phyloP scores from a whole-genome alignment of 495 filamentous ascomycete genomes.

The Arthonia radiata region DNA sequence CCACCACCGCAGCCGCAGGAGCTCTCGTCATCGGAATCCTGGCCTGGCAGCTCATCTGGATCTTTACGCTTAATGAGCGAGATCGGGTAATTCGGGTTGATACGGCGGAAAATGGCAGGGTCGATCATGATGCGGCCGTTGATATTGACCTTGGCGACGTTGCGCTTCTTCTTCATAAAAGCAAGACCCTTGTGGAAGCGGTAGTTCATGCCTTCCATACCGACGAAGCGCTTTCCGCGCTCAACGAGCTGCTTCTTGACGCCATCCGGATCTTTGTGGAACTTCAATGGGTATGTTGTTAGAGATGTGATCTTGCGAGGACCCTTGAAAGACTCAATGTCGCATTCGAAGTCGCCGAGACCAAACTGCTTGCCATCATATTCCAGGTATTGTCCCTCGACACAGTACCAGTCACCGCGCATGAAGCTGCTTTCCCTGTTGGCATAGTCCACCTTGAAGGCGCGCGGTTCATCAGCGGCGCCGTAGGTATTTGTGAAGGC shows the following conservation, averaged over 20 bases:
- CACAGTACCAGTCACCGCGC: conserved; percentile 53
- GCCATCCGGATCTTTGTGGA: conserved; percentile 48
- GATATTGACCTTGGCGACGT: conserved; percentile 64
- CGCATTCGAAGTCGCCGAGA: conserved; percentile 41
- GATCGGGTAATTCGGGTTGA: conserved; percentile 74
- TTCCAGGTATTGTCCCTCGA: conserved; percentile 68
- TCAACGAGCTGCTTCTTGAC: conserved; percentile 46
- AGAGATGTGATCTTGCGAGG: conserved; percentile 62
- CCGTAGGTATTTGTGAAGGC: conserved; percentile 65
- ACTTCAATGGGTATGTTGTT: conserved; percentile 54
- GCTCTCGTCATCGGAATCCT: conserved; percentile 20
- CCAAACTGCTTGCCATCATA: conserved; percentile 60
- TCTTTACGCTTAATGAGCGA: conserved; percentile 57
- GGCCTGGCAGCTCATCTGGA: conserved; percentile 35
- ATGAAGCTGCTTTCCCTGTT: conserved; percentile 47
- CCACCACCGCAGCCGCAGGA: conserved; percentile 12
- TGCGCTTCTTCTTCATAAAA: conserved; percentile 60
- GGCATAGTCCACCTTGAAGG: conserved; percentile 73
- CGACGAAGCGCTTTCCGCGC: conserved; percentile 67
- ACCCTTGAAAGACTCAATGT: conserved; percentile 61
- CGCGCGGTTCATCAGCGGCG: conserved; percentile 53
- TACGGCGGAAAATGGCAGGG: conserved; percentile 59
- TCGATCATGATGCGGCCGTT: conserved; percentile 87
- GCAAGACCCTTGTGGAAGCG: conserved; percentile 62
- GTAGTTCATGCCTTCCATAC: conserved; percentile 62